Evolutionary conservation across 1,284 basidiomycete species (phyloP).

Genomic region (Apiotrichum mycotoxinovorans): DNA sequence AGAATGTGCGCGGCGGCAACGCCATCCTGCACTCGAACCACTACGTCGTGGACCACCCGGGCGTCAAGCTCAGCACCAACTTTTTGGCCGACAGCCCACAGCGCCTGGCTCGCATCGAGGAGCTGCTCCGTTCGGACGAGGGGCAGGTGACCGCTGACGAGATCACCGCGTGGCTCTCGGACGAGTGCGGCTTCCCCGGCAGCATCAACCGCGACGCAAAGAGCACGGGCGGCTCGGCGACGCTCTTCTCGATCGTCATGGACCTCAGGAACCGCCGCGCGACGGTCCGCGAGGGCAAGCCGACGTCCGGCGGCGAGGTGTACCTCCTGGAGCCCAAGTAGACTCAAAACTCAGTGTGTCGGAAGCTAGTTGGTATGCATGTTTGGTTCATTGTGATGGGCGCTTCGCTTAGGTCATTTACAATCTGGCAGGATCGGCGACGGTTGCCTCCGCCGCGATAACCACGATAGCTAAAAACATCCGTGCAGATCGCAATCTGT

Average conservation of each 20-base stretch:
- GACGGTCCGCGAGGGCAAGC: slow-evolving; percentile 9
- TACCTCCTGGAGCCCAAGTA: slow-evolving; percentile 7
- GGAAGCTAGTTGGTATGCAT: too few relatives aligned
- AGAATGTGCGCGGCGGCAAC: not conserved
- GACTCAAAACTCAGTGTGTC: not conserved
- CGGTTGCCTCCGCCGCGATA: too few relatives aligned
- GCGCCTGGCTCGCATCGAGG: slow-evolving; percentile 13
- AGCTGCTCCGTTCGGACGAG: slow-evolving; percentile 5
- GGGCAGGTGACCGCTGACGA: not conserved
- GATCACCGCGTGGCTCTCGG: slow-evolving; percentile 8
- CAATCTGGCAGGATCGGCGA: too few relatives aligned
- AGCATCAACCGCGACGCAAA: slow-evolving; percentile 14
- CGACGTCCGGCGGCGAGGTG: slow-evolving; percentile 5
- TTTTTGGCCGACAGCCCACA: slow-evolving; percentile 6
- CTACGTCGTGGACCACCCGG: slow-evolving; percentile 18
- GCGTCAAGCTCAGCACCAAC: slow-evolving; percentile 8
- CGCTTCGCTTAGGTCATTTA: too few relatives aligned
- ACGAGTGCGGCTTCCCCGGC: slow-evolving; percentile 12
- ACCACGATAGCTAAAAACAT: too few relatives aligned
- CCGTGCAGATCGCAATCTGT: too few relatives aligned
- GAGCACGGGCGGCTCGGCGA: slow-evolving; percentile 4
- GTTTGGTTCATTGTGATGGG: too few relatives aligned
- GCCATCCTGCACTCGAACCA: slow-evolving; percentile 21
- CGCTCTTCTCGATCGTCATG: slow-evolving; percentile 22
- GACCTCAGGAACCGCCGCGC: slow-evolving; percentile 9